A percentile compares a stretch with the other conserved stretches of the same genome.
phyloP scores from a whole-genome alignment of 345 rosid genomes.

The Eucalyptus curtisii region DNA sequence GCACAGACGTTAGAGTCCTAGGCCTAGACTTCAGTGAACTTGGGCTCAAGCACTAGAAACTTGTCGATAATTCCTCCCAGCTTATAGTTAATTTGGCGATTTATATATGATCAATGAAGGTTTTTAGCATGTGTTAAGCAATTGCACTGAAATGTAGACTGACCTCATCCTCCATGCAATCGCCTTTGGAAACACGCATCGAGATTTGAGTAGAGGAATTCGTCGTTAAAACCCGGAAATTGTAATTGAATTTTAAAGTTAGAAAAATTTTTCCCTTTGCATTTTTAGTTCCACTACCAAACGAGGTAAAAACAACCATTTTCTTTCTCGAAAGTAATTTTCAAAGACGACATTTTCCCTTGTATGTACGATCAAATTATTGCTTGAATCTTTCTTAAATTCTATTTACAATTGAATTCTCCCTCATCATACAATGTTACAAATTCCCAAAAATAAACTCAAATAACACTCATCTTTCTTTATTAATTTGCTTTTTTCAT shows the following conservation, averaged over 20 bases:
- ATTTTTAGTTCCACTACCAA: background rate
- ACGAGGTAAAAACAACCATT: background rate
- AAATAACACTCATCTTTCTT: background rate
- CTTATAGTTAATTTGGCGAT: background rate
- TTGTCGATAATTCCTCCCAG: background rate
- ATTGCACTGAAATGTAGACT: background rate
- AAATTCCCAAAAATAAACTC: background rate
- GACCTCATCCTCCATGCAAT: background rate
- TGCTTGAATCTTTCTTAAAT: background rate
- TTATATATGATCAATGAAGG: background rate
- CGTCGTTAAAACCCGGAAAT: too few relatives aligned
- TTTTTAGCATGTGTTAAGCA: background rate
- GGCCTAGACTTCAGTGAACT: background rate
- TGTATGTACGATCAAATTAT: background rate
- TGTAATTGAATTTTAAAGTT: background rate
- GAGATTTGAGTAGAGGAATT: background rate
- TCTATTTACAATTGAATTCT: background rate
- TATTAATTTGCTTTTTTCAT: background rate
- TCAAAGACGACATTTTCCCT: background rate
- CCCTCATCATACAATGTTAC: background rate
- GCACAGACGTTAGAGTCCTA: accelerated
- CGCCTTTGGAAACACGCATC: too few relatives aligned
- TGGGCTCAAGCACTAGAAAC: background rate
- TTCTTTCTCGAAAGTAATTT: background rate
- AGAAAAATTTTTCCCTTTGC: background rate